Evolutionary conservation across 2,329 filamentous ascomycete genomes (phyloP).

Genomic region (Aspergillus intermedius): DNA sequence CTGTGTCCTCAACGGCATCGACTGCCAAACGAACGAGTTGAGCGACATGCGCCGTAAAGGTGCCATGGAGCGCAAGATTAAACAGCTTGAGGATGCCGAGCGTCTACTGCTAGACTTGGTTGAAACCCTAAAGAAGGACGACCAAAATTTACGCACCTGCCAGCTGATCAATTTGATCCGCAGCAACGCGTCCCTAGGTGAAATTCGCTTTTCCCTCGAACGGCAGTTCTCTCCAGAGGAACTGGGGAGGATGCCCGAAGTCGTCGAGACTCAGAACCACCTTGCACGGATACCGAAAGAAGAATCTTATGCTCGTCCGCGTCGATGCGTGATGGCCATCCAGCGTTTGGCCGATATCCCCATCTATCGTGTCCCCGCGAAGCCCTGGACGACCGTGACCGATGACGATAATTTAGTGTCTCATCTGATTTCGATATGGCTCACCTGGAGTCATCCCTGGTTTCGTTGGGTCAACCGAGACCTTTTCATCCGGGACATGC

Average conservation of each 20-base stretch:
- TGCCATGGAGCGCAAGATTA: slow-evolving; percentile 17
- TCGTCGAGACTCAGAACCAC: slow-evolving; percentile 10
- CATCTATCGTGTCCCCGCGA: slow-evolving; percentile 20
- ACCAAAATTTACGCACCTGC: slow-evolving; percentile 11
- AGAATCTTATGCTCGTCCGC: slow-evolving; percentile 1
- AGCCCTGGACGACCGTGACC: slow-evolving; percentile 29
- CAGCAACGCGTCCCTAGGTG: slow-evolving; percentile 16
- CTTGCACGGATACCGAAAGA: slow-evolving; percentile 1
- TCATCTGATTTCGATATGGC: slow-evolving; percentile 27
- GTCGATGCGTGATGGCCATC: slow-evolving; percentile 17
- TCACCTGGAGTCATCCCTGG: slow-evolving; percentile 27
- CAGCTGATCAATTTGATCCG: slow-evolving; percentile 22
- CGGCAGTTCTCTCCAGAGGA: slow-evolving; percentile 10
- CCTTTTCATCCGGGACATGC: slow-evolving; percentile 25
- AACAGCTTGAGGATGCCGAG: slow-evolving; percentile 13
- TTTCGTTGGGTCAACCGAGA: slow-evolving; percentile 26
- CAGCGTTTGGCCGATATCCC: slow-evolving; percentile 21
- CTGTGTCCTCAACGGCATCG: slow-evolving; percentile 19
- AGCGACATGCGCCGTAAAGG: slow-evolving; percentile 23
- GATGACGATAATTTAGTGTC: slow-evolving; percentile 27
- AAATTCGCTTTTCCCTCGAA: slow-evolving; percentile 15
- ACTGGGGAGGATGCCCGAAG: slow-evolving; percentile 9
- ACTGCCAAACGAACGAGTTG: slow-evolving; percentile 21
- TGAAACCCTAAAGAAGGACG: slow-evolving; percentile 10
- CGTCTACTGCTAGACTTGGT: slow-evolving; percentile 13